Evolutionary conservation across 495 filamentous ascomycete genomes (phyloP).

Genomic region (Paragyromitra xinjiangensis): DNA sequence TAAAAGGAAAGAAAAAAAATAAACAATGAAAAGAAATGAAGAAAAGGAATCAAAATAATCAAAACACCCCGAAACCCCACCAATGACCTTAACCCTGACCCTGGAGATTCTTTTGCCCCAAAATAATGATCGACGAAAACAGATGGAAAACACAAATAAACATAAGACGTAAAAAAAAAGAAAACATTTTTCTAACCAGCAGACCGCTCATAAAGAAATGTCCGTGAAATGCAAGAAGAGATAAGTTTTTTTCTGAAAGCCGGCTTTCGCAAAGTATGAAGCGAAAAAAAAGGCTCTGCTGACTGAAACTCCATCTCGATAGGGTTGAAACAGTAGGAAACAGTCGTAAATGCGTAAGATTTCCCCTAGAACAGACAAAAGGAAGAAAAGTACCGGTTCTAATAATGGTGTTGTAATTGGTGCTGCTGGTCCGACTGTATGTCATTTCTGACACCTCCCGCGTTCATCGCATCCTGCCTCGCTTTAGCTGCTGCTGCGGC

Average conservation of each 20-base stretch:
- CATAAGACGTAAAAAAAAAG: slow-evolving; percentile 26
- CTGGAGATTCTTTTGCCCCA: slow-evolving; percentile 25
- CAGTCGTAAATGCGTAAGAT: slow-evolving; percentile 42
- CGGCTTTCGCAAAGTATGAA: slow-evolving; percentile 18
- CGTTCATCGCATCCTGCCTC: slow-evolving; percentile 42
- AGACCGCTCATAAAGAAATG: slow-evolving; percentile 34
- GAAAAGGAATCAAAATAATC: slow-evolving; percentile 11
- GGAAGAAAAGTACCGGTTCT: slow-evolving; percentile 19
- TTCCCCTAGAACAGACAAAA: slow-evolving; percentile 1
- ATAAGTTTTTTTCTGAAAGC: slow-evolving; percentile 31
- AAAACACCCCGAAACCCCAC: slow-evolving; percentile 52
- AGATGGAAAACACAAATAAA: slow-evolving; percentile 42
- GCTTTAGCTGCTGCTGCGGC: slow-evolving; percentile 54
- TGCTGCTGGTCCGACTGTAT: slow-evolving; percentile 33
- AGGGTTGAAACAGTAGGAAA: slow-evolving; percentile 45
- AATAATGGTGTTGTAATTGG: slow-evolving; percentile 36
- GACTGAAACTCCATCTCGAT: slow-evolving; percentile 62
- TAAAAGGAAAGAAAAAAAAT: slow-evolving; percentile 31
- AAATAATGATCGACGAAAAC: slow-evolving; percentile 11
- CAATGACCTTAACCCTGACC: slow-evolving; percentile 43
- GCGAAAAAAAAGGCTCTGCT: slow-evolving; percentile 1
- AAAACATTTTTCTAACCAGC: slow-evolving; percentile 42
- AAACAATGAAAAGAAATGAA: slow-evolving; percentile 41
- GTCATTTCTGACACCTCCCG: slow-evolving; percentile 21
- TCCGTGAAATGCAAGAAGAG: slow-evolving; percentile 32